Evolutionary conservation across 2,329 filamentous ascomycete species (phyloP).

Genomic region (Coleophoma eucalyptorum): DNA sequence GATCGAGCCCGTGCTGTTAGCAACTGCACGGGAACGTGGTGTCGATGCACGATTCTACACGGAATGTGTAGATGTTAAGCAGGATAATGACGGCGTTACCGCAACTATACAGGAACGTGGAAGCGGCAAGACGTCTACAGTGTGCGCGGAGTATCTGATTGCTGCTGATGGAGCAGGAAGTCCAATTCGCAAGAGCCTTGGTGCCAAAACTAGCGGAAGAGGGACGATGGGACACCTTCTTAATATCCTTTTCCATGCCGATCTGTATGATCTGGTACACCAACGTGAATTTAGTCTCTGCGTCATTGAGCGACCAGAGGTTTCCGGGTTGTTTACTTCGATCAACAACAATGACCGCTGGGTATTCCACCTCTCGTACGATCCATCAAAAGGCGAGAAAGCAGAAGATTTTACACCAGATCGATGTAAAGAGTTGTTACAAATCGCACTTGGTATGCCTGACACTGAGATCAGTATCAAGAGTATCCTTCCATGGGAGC

Average conservation of each 20-base stretch:
- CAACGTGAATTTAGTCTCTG: constrained; percentile 29
- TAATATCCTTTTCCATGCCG: constrained; percentile 31
- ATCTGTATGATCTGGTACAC: constrained; percentile 23
- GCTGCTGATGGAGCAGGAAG: constrained; percentile 33
- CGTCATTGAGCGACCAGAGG: constrained; percentile 19
- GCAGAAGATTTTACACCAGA: constrained; percentile 15
- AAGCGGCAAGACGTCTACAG: constrained; percentile 2
- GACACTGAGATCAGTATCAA: constrained; percentile 28
- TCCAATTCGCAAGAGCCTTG: constrained; percentile 22
- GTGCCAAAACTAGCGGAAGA: constrained; percentile 22
- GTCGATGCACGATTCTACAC: constrained; percentile 31
- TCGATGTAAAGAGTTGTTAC: constrained; percentile 17
- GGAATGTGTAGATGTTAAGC: constrained; percentile 18
- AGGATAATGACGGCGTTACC: constrained; percentile 21
- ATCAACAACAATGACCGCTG: constrained; percentile 24
- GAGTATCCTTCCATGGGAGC: constrained; percentile 29
- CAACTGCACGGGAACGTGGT: constrained; percentile 26
- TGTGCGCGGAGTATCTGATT: constrained; percentile 32
- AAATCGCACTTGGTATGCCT: constrained; percentile 24
- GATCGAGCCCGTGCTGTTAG: constrained; percentile 34
- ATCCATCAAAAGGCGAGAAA: constrained; percentile 16
- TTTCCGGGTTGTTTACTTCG: constrained; percentile 14
- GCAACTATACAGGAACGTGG: constrained; percentile 17
- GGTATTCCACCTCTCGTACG: constrained; percentile 23
- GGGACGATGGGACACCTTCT: constrained; percentile 28